Conservation (phyloP, 352 stramenopile genomes). For the Phytopythium sindhum region DNA sequence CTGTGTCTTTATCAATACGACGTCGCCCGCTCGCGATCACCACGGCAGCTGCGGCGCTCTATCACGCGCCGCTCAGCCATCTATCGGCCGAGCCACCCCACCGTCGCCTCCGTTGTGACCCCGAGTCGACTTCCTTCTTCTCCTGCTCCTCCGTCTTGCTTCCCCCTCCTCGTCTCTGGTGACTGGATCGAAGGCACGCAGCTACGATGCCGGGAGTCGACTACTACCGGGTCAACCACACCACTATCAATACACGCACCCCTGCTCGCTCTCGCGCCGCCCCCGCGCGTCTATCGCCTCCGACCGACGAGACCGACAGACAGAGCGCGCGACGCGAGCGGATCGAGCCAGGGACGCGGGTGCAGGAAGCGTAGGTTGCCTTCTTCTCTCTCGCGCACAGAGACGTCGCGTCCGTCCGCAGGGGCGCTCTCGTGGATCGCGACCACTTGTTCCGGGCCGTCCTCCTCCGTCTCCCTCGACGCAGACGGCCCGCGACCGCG, state of each 20-base stretch:
- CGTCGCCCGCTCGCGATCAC: no score
- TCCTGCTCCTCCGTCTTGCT: neutral
- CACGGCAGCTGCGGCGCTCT: neutral
- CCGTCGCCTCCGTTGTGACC: neutral
- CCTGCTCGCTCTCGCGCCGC: neutral
- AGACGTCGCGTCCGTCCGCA: neutral
- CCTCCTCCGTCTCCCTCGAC: conserved; percentile 3
- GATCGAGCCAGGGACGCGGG: neutral
- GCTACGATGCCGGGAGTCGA: conserved; percentile 10
- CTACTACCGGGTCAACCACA: conserved; percentile 9
- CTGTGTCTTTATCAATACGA: conserved; percentile 4
- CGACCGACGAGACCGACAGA: neutral
- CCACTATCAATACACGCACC: neutral
- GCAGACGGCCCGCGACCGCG: neutral
- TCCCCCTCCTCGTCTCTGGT: neutral
- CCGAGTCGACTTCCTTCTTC: neutral
- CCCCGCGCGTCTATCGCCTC: neutral
- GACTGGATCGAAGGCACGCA: neutral
- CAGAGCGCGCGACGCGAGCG: neutral
- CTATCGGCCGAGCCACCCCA: neutral
- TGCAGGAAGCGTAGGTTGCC: conserved; percentile 9
- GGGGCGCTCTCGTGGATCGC: neutral
- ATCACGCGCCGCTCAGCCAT: neutral
- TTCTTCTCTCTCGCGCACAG: neutral
- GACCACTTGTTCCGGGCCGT: neutral